Evolutionary conservation across 108 stramenopile species (phyloP).

Genomic region (Cyclostephanos invisitatus): DNA sequence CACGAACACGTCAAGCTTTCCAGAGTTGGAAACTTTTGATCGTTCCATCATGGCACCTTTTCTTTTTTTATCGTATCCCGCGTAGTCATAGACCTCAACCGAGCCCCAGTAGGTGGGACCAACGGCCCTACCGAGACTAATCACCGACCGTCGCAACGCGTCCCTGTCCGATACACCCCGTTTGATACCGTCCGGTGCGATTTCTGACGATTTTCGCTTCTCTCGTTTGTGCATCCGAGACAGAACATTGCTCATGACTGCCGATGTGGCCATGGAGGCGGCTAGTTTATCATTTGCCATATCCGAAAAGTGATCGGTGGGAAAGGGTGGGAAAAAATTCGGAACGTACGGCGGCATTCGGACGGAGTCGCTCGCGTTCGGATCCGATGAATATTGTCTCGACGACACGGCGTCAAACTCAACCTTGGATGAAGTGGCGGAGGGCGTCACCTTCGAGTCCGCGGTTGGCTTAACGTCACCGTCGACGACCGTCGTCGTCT

Average conservation of each 20-base stretch:
- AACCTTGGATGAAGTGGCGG: conserved; percentile 4
- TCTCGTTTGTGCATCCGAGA: conserved; percentile 17
- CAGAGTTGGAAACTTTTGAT: conserved; percentile 18
- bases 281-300: not conserved
- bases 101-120: conserved; percentile 48
- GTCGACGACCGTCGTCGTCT: not conserved
- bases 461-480: not conserved
- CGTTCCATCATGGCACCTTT: not conserved
- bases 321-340: conserved; percentile 51
- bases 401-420: conserved; percentile 3
- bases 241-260: conserved; percentile 32
- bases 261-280: conserved; percentile 17
- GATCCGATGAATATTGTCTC: conserved; percentile 1
- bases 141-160: conserved; percentile 30
- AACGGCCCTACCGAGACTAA: conserved; percentile 33
- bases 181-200: not conserved
- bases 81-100: conserved; percentile 4
- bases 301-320: conserved; percentile 23
- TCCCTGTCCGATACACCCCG: conserved; percentile 11
- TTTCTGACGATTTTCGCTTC: conserved; percentile 12
- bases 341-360: conserved; percentile 50
- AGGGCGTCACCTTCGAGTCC: not conserved
- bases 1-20: conserved; percentile 3
- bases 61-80: not conserved
- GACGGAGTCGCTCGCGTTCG: not conserved